Evolutionary conservation across 306 rosid species (phyloP).

Genomic region (Astragalus membranaceus): DNA sequence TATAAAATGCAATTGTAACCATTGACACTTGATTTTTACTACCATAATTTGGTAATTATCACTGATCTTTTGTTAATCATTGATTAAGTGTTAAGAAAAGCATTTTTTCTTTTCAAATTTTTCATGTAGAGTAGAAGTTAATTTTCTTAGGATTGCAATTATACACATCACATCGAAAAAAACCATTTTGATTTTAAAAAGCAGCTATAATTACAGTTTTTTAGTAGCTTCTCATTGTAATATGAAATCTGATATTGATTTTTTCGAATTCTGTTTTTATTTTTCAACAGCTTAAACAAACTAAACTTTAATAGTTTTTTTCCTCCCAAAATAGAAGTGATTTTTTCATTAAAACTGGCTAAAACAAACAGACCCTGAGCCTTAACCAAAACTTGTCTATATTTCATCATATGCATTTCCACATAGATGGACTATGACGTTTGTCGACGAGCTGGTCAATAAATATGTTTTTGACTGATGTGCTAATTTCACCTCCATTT

Average conservation of each 20-base stretch:
- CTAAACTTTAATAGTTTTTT: neutral
- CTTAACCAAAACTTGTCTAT: constrained; percentile 9
- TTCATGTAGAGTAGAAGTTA: neutral
- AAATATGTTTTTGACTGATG: neutral
- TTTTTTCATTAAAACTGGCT: neutral
- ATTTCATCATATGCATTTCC: neutral
- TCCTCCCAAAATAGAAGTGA: neutral
- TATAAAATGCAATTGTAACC: neutral
- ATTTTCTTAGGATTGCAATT: neutral
- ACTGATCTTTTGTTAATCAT: neutral
- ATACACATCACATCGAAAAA: too few species aligned
- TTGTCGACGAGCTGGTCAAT: neutral
- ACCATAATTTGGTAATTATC: neutral
- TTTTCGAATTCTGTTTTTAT: neutral
- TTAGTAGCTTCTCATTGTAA: neutral
- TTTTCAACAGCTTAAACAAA: neutral
- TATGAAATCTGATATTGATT: neutral
- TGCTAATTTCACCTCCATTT: neutral
- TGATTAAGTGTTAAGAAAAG: neutral
- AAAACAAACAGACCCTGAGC: neutral
- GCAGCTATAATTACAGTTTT: neutral
- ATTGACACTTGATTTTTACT: constrained; percentile 1
- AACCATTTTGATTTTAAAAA: too few species aligned
- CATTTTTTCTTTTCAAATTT: neutral
- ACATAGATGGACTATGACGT: neutral